Conservation (phyloP, 1,284 basidiomycete genomes). For the Exobasidium cylindrosporum region DNA sequence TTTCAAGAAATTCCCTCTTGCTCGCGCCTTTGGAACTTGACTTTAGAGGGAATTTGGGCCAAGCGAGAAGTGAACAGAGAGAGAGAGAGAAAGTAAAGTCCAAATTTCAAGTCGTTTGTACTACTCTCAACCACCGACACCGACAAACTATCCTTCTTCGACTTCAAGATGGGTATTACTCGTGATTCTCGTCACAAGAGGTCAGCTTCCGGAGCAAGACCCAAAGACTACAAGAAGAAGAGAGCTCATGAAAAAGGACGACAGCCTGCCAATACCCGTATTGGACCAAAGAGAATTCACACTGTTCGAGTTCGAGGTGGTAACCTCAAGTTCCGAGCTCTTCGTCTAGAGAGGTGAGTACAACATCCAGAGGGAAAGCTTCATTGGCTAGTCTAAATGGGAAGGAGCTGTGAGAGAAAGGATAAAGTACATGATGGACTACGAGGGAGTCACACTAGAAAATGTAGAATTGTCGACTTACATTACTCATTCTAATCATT, state of each 20-base stretch:
- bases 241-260: conserved; percentile 54
- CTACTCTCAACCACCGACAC: background rate
- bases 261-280: conserved; percentile 55
- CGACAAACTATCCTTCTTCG: background rate
- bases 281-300: conserved; percentile 55
- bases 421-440: background rate
- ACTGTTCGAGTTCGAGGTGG: conserved; percentile 53
- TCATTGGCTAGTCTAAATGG: too few species aligned
- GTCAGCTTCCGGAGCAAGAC: conserved; percentile 52
- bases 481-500: background rate
- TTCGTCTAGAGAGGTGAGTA: conserved; percentile 48
- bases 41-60: background rate
- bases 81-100: background rate
- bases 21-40: background rate
- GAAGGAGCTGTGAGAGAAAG: background rate
- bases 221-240: conserved; percentile 55
- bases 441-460: too few species aligned
- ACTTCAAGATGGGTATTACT: conserved; percentile 53
- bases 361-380: too few species aligned
- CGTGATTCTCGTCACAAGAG: conserved; percentile 56
- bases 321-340: conserved; percentile 55
- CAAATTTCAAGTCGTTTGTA: background rate
- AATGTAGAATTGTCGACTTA: background rate
- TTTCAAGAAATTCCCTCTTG: background rate
- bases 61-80: background rate